Evolutionary conservation across 2,329 filamentous ascomycete species (phyloP), one percentile per base, ranked within the genome.

Genomic region (Allantophomopsis lycopodina): DNA sequence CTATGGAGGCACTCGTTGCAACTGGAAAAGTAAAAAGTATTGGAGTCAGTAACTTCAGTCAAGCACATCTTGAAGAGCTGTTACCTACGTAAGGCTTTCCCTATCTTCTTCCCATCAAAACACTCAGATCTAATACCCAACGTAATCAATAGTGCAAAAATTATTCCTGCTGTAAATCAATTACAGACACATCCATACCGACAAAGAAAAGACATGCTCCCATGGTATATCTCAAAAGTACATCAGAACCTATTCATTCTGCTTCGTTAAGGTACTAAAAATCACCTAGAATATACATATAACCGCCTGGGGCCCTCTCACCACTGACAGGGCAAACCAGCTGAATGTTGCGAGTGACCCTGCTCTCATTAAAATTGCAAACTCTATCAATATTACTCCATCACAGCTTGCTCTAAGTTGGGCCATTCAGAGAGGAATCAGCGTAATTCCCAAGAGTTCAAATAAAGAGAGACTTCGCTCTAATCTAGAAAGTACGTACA

Each of bases 121-220:
- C n/a, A 38, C 14, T 20, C 20, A 14, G 18, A 23, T 40, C 20
- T 12, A 46, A 57, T 28, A 54, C 50, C 38, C 57, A 54, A 21
- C 54, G 7, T 73, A 39, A 65, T 7, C 7, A 20, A 66, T 40
- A 54, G 41, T 0, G 68, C 69, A 14, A 66, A 60, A 32, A 63
- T 76, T 10, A 59, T 63, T 1, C 78, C 78, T 1, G 73, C 73
- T 2, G 69, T 71, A 48, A 81, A 83, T 58, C 78, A 83, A 59
- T 74, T 83, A 45, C 78, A 83, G 55, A 73, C 74, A 39, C 76
- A 83, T 54, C 76, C 78, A 2, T 79, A 79, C 49, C 64, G 82
- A 8, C 78, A 80, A 53, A 78, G 73, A 52, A 59, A 60, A 2
- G 62, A 69, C 14, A 59, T 83, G 20, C 56, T 78, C 7, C 60